Conservation (phyloP, 257 asterid species). For the Ligustrum vulgare region DNA sequence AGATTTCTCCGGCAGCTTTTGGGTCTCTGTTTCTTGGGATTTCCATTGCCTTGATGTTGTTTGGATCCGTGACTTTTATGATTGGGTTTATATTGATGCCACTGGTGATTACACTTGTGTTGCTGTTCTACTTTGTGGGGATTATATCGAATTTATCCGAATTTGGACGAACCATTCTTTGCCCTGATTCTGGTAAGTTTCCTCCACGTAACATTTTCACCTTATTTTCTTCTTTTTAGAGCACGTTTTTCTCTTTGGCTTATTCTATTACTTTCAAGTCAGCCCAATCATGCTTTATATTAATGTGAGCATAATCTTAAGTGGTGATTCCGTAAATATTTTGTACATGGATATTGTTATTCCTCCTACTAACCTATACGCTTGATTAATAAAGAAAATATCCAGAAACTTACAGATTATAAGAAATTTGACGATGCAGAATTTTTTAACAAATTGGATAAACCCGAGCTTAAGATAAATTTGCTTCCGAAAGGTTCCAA, state of each 20-base stretch:
- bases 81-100: conserved; percentile 61
- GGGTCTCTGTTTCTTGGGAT: conserved; percentile 57
- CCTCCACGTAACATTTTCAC: conserved; percentile 24
- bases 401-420: no score
- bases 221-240: not conserved
- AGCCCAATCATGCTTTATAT: no score
- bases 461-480: no score
- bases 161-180: conserved; percentile 41
- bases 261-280: not conserved
- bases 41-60: conserved; percentile 53
- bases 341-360: not conserved
- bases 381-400: no score
- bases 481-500: no score
- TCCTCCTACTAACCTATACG: no score
- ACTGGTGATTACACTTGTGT: conserved; percentile 36
- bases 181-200: conserved; percentile 31
- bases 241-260: no score
- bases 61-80: conserved; percentile 50
- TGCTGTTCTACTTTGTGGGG: conserved; percentile 44
- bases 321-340: no score
- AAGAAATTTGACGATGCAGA: no score
- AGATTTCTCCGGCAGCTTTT: conserved; percentile 49
- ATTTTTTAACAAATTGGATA: no score
- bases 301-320: no score
- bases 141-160: conserved; percentile 40